A percentile compares a stretch with the other conserved stretches of the same genome.
Evolutionary conservation across 2,329 filamentous ascomycete species (phyloP).

Genomic region (Paramyrothecium sp.): DNA sequence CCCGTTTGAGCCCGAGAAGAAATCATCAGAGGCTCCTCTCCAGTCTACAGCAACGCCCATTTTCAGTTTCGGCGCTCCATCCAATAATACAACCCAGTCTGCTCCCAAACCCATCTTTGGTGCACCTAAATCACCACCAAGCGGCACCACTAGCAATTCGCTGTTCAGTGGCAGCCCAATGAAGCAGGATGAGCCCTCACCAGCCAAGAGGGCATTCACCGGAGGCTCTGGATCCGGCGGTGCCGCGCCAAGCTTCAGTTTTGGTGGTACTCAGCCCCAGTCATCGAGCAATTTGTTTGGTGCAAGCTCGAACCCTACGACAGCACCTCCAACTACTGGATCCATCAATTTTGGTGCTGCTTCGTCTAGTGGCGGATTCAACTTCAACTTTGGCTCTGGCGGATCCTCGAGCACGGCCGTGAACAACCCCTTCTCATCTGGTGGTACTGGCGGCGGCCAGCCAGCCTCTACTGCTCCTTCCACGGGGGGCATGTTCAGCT

Average conservation of each 20-base stretch:
- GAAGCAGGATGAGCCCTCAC: slow-evolving; percentile 39
- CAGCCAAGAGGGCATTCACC: slow-evolving; percentile 32
- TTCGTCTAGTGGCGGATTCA: slow-evolving; percentile 18
- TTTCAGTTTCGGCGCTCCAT: slow-evolving; percentile 31
- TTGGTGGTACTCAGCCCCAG: slow-evolving; percentile 19
- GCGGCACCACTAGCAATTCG: slow-evolving; percentile 19
- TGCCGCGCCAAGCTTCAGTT: slow-evolving; percentile 32
- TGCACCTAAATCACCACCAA: slow-evolving; percentile 30
- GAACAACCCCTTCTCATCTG: slow-evolving; percentile 39
- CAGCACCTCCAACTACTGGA: slow-evolving; percentile 9
- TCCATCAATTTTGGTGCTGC: slow-evolving; percentile 39
- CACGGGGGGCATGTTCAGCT: slow-evolving; percentile 33
- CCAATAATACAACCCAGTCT: slow-evolving; percentile 18
- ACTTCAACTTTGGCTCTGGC: slow-evolving; percentile 30
- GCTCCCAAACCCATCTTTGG: slow-evolving; percentile 36
- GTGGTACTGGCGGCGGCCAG: slow-evolving; percentile 17
- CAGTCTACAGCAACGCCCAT: slow-evolving; percentile 20
- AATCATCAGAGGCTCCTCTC: slow-evolving; percentile 12
- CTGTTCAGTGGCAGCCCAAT: slow-evolving; percentile 42
- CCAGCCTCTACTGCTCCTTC: slow-evolving; percentile 19
- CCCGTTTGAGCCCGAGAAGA: slow-evolving; percentile 15
- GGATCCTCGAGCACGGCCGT: slow-evolving; percentile 25
- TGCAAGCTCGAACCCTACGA: slow-evolving; percentile 19
- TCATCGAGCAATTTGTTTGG: slow-evolving; percentile 39
- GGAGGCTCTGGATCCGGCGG: slow-evolving; percentile 17